Evolutionary conservation across 306 rosid species (phyloP).

Genomic region (Inga oerstediana): DNA sequence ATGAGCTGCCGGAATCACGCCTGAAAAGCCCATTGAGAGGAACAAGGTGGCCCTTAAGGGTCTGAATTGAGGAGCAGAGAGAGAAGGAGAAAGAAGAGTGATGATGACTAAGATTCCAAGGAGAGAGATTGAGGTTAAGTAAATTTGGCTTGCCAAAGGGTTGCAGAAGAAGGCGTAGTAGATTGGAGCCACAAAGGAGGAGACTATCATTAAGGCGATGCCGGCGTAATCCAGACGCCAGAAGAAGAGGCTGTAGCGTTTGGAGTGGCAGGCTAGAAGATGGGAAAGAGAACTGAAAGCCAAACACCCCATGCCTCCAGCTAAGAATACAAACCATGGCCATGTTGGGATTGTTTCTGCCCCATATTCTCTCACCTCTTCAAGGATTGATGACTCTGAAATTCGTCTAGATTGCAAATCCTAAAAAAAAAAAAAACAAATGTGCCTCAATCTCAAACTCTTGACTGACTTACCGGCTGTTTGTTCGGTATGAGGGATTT

Average conservation of each 20-base stretch:
- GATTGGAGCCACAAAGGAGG: slow-evolving; percentile 85
- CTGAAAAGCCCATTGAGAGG: slow-evolving; percentile 90
- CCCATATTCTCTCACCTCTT: slow-evolving; percentile 29
- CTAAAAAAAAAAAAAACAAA: slow-evolving; percentile 29
- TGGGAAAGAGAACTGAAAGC: slow-evolving; percentile 82
- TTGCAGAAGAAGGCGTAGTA: slow-evolving; percentile 79
- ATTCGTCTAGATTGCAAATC: slow-evolving; percentile 45
- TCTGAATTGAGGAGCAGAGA: slow-evolving; percentile 64
- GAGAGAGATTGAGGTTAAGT: slow-evolving; percentile 66
- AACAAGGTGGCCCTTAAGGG: slow-evolving; percentile 67
- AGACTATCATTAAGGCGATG: slow-evolving; percentile 82
- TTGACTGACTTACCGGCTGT: neutral
- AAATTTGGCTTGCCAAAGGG: slow-evolving; percentile 50
- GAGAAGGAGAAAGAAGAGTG: slow-evolving; percentile 73
- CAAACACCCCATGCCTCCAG: slow-evolving; percentile 87
- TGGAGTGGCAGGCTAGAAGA: slow-evolving; percentile 86
- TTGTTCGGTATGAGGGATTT: no score
- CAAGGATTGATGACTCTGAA: slow-evolving; percentile 36
- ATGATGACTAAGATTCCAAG: slow-evolving; percentile 61
- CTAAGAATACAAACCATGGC: slow-evolving; percentile 91
- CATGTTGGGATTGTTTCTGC: slow-evolving; percentile 54
- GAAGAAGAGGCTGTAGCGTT: slow-evolving; percentile 67
- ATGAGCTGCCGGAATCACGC: slow-evolving; percentile 75
- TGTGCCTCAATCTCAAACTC: neutral
- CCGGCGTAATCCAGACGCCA: slow-evolving; percentile 98